Conservation (phyloP, 1,139 yeast species). For the Kodamaea fungicola region DNA sequence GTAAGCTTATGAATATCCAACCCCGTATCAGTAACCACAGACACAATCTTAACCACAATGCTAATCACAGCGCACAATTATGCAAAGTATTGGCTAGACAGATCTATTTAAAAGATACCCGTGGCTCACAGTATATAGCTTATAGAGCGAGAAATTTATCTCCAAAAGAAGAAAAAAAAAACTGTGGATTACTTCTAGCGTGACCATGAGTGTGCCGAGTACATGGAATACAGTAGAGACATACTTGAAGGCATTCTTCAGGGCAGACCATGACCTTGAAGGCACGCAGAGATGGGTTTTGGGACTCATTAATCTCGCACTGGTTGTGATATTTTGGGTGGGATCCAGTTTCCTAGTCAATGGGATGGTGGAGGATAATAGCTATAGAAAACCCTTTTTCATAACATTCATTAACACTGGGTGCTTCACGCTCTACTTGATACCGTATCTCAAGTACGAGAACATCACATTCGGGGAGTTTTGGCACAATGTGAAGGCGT, state of each 20-base stretch:
- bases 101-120: no score
- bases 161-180: not conserved
- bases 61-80: no score
- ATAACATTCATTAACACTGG: slow-evolving; percentile 90
- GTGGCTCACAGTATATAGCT: no score
- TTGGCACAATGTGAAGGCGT: slow-evolving; percentile 17
- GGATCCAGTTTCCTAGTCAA: slow-evolving; percentile 78
- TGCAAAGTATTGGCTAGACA: no score
- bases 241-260: slow-evolving; percentile 13
- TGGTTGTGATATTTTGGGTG: slow-evolving; percentile 87
- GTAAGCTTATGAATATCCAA: no score
- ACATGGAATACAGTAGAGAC: slow-evolving; percentile 6
- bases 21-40: no score
- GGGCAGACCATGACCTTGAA: slow-evolving; percentile 18
- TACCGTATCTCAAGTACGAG: slow-evolving; percentile 50
- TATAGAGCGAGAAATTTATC: no score
- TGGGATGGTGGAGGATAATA: slow-evolving; percentile 62
- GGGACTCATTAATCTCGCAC: slow-evolving; percentile 67
- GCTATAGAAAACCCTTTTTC: slow-evolving; percentile 86
- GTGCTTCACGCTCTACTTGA: slow-evolving; percentile 71
- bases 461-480: slow-evolving; percentile 21
- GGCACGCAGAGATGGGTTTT: slow-evolving; percentile 58
- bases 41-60: no score
- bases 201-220: slow-evolving; percentile 6
- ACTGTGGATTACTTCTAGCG: slow-evolving; percentile 1